These are phyloP conservation scores for Entamoeba invadens DNA, from an alignment of 208 protist species.

Conservation along the genomic window DNA sequence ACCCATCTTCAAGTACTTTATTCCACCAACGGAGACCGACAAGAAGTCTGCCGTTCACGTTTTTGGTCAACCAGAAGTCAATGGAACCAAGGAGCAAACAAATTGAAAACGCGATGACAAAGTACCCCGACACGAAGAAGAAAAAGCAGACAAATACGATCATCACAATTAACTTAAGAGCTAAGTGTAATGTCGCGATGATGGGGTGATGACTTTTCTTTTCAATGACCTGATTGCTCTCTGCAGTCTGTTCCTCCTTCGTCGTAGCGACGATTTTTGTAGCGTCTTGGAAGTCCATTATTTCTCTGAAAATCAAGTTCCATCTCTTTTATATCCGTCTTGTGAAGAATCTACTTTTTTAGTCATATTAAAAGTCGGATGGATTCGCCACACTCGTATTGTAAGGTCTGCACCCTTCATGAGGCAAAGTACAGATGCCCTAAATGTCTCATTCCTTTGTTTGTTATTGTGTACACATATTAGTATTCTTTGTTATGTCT, in stretches of 20 bases:
- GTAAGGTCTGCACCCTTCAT: not conserved
- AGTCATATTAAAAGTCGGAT: not conserved
- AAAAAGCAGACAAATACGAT: not conserved
- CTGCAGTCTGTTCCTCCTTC: not conserved
- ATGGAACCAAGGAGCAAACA: slow-evolving; percentile 23
- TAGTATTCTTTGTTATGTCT: too few species aligned
- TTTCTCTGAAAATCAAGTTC: not conserved
- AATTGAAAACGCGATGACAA: slow-evolving; percentile 8
- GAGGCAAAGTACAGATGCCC: not conserved
- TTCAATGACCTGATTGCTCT: not conserved
- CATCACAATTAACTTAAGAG: not conserved
- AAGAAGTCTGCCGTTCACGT: slow-evolving; percentile 32
- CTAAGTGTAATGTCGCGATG: not conserved
- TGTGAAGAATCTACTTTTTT: not conserved
- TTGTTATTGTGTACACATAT: too few species aligned
- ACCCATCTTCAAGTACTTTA: slow-evolving; percentile 30
- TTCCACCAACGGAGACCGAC: slow-evolving; percentile 45
- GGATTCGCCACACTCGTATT: not conserved
- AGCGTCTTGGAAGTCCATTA: not conserved
- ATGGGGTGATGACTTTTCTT: not conserved
- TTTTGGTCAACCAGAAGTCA: slow-evolving; percentile 45
- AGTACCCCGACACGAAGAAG: not conserved
- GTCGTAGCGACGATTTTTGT: not conserved
- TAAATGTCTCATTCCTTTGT: not conserved
- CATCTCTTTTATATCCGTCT: not conserved